Percentiles rank a stretch among this genome's conserved stretches.
phyloP scores from a whole-genome alignment of 2,329 filamentous ascomycete genomes.

The Penicillium griseofulvum region DNA sequence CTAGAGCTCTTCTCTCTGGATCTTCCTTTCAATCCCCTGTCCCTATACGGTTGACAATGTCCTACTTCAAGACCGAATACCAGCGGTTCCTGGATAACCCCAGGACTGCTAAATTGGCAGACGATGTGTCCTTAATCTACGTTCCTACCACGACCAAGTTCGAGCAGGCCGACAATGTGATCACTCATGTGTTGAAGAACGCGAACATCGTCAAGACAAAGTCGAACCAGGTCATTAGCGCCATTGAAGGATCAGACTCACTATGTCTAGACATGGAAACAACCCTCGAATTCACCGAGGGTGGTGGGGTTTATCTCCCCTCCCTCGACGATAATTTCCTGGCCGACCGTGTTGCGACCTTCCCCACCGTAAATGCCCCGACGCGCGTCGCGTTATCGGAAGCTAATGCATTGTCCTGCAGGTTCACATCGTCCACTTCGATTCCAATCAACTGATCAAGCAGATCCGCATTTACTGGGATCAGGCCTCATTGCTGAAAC shows the following conservation, averaged over 20 bases:
- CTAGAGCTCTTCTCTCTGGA: background rate
- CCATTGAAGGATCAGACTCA: conserved; percentile 67
- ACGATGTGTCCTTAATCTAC: conserved; percentile 74
- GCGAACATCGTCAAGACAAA: conserved; percentile 77
- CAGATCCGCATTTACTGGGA: conserved; percentile 94
- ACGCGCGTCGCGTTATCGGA: conserved; percentile 5
- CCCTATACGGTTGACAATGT: conserved; percentile 32
- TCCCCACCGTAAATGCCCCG: conserved; percentile 71
- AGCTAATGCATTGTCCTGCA: conserved; percentile 38
- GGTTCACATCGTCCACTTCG: conserved; percentile 87
- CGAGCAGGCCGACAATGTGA: conserved; percentile 68
- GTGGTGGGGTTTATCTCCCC: conserved; percentile 83
- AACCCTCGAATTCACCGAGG: conserved; percentile 73
- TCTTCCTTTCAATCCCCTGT: background rate
- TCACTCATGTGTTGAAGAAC: conserved; percentile 74
- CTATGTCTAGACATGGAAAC: conserved; percentile 79
- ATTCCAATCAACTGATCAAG: conserved; percentile 71
- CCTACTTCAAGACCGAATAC: conserved; percentile 54
- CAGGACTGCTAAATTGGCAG: conserved; percentile 60
- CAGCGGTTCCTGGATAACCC: conserved; percentile 70
- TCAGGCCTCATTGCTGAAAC: conserved; percentile 86
- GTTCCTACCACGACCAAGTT: conserved; percentile 81
- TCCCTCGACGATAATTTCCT: conserved; percentile 93
- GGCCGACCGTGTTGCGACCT: conserved; percentile 71
- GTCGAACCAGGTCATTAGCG: conserved; percentile 70